phyloP scores from a whole-genome alignment of 2,329 filamentous ascomycete genomes.

The Xylaria arbuscula region DNA sequence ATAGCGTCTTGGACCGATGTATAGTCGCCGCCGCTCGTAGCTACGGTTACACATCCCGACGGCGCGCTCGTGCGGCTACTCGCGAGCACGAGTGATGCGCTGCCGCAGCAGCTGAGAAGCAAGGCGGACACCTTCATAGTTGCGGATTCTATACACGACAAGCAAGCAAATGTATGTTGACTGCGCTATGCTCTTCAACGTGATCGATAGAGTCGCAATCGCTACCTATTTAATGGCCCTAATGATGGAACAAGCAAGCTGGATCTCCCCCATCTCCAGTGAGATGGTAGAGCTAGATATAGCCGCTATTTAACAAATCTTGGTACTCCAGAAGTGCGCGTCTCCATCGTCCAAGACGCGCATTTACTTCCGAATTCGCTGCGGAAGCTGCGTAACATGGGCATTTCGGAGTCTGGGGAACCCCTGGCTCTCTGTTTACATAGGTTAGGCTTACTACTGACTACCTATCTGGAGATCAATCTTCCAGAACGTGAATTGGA shows the following conservation, averaged over 20 bases:
- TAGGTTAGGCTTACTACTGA: not conserved
- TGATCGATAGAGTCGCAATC: not conserved
- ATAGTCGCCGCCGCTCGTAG: conserved; percentile 53
- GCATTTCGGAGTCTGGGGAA: conserved; percentile 20
- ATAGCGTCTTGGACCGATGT: conserved; percentile 65
- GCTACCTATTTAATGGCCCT: not conserved
- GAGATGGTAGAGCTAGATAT: not conserved
- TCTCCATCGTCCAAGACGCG: not conserved
- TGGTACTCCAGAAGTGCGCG: not conserved
- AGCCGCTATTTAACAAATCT: conserved; percentile 14
- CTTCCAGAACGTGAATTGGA: not conserved
- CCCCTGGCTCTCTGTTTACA: not conserved
- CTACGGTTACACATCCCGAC: conserved; percentile 62
- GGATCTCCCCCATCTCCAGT: not conserved
- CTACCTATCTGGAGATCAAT: not conserved
- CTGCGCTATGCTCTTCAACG: not conserved
- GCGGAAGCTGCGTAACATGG: conserved; percentile 21
- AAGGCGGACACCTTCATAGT: conserved; percentile 30
- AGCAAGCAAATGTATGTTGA: not conserved
- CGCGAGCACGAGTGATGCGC: conserved; percentile 41
- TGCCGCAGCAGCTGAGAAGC: conserved; percentile 13
- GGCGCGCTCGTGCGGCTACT: conserved; percentile 55
- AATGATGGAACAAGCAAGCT: not conserved
- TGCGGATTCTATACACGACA: not conserved
- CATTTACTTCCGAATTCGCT: conserved; percentile 33